A percentile compares a stretch with the other conserved stretches of the same genome.
Evolutionary conservation across 2,329 filamentous ascomycete genomes (phyloP).

Genomic region (Dissoconium aciculare): DNA sequence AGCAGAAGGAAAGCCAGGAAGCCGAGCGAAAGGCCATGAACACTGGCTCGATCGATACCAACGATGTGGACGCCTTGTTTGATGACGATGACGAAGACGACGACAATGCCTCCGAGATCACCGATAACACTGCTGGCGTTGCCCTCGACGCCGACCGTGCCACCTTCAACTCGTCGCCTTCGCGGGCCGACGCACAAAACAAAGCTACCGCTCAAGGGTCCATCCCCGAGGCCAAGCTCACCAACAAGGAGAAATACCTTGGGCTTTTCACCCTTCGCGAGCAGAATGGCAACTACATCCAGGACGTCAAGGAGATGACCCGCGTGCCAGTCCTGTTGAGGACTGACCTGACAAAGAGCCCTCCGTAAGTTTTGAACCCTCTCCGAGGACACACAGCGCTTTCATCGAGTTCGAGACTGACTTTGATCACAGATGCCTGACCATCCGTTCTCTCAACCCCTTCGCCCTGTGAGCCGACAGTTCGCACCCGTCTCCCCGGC

Average conservation of each 20-base stretch:
- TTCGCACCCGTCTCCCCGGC: no score
- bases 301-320: constrained; percentile 96
- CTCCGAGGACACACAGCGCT: neutral
- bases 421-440: constrained; percentile 48
- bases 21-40: constrained; percentile 85
- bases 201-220: no score
- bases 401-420: constrained; percentile 25
- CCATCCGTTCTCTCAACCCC: constrained; percentile 70
- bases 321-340: constrained; percentile 94
- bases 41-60: constrained; percentile 82
- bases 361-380: constrained; percentile 60
- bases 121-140: constrained; percentile 82
- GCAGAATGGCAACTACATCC: constrained; percentile 88
- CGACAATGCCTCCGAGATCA: constrained; percentile 56
- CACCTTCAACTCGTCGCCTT: constrained; percentile 89
- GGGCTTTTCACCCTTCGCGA: constrained; percentile 80
- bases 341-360: constrained; percentile 96
- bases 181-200: constrained; percentile 68
- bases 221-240: constrained; percentile 64
- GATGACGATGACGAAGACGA: constrained; percentile 76
- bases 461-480: constrained; percentile 43
- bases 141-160: constrained; percentile 69
- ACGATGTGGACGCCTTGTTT: constrained; percentile 89
- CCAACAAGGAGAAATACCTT: constrained; percentile 92
- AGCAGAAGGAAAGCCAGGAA: constrained; percentile 76